Base-by-base conservation (phyloP, 768 basidiomycete species). In the Podaxis pistillaris region DNA sequence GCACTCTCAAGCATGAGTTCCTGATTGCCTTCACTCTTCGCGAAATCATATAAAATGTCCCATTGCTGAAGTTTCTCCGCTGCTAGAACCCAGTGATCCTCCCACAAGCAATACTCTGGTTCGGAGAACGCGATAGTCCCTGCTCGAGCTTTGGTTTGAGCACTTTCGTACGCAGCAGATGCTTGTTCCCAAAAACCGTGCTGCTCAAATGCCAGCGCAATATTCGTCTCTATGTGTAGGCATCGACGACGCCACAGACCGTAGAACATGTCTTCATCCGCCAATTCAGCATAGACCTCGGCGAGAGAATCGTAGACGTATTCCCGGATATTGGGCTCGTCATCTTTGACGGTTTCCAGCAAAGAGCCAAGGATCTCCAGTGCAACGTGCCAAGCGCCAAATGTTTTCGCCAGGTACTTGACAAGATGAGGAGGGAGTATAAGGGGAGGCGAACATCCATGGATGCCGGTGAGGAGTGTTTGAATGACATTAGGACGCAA, bases 111-210 rank as follows among this genome's bases (percentile, higher is more conserved):
- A 73, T 96, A 98, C 73, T 99, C 97, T 1, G 90, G 82, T 73
- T 99, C 97, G 12, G 91, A 90, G 78, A 96, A 98, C 1, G 95
- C 88, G 58, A 97, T 86, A 5, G 84, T 78, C 4, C 94, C 93
- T 3, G 84, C 80, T 51, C 94, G 83, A 7, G 94, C 89, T 73
- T 89, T 92, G 66, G 80, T 87, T 75, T 98, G 96, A 0, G 96
- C 97, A 26, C 79, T 77, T 74, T 99, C 97, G 74, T 99, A 98
- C 44, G 89, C 83, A 64, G 81, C 85, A 41, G 91, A 85, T 0
- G 97, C 95, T 69, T 95, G 89, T 33, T 93, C 90, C 96, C 96
- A 99, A 84, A 98, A 89, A 12, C 97, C 97, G 65, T 91, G 91
- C 73, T 99, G 97, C 74, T 99, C 97, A 67, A 90, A 94, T 2